A percentile compares a stretch with the other conserved stretches of the same genome.
Conservation (phyloP, 2,329 filamentous ascomycete species). For the Cryphonectria carpinicola region DNA sequence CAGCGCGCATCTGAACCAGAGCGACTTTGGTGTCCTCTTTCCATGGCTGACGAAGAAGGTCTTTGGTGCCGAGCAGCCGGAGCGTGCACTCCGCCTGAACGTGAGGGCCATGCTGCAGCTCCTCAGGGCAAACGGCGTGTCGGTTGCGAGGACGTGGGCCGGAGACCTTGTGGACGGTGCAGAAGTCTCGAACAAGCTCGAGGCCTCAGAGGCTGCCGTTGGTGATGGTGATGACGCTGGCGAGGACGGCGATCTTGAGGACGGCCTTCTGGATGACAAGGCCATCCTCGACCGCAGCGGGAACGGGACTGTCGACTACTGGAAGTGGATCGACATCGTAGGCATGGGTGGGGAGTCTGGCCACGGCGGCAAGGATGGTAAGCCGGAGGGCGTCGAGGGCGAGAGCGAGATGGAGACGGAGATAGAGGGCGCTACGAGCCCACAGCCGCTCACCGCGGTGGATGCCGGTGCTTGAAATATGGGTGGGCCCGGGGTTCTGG, state of each 20-base stretch:
- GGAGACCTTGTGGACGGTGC: constrained; percentile 55
- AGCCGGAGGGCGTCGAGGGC: constrained; percentile 30
- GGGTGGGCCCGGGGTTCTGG: neutral
- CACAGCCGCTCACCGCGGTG: neutral
- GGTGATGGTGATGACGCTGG: constrained; percentile 21
- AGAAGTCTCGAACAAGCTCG: constrained; percentile 42
- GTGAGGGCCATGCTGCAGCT: constrained; percentile 62
- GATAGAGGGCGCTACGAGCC: constrained; percentile 36
- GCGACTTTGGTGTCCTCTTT: constrained; percentile 82
- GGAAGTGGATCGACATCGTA: constrained; percentile 58
- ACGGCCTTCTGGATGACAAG: constrained; percentile 51
- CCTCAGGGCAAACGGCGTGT: constrained; percentile 53
- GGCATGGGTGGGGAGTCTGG: constrained; percentile 47
- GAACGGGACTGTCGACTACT: constrained; percentile 45
- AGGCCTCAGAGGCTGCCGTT: constrained; percentile 17
- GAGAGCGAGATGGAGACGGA: constrained; percentile 43
- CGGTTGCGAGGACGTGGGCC: constrained; percentile 53
- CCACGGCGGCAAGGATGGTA: constrained; percentile 29
- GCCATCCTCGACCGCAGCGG: constrained; percentile 53
- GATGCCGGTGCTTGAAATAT: constrained; percentile 9
- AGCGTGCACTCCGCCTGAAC: constrained; percentile 62
- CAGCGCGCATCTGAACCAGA: constrained; percentile 82
- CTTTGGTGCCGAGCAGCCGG: constrained; percentile 60
- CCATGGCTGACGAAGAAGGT: constrained; percentile 68
- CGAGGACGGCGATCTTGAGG: constrained; percentile 33